Percentiles rank a stretch among this genome's conserved stretches.
Conservation (phyloP, 768 basidiomycete genomes). For the Dacryopinax spathularia region DNA sequence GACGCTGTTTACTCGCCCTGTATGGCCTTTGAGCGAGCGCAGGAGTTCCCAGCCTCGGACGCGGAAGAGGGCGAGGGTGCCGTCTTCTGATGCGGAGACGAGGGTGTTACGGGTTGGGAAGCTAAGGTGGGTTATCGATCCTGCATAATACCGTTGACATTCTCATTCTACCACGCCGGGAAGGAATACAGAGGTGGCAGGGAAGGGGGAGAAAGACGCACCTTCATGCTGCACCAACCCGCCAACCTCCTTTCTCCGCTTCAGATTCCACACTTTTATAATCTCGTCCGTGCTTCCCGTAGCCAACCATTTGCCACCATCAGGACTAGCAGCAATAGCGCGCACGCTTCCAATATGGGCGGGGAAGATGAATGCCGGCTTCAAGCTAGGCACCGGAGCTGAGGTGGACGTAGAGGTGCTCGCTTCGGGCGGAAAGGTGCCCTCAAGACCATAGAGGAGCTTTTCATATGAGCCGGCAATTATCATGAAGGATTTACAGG, state of each 20-base stretch:
- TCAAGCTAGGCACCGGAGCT: slow-evolving; percentile 32
- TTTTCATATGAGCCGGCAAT: slow-evolving; percentile 94
- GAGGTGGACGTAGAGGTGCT: slow-evolving; percentile 20
- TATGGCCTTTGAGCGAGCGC: slow-evolving; percentile 80
- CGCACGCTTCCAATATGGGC: slow-evolving; percentile 91
- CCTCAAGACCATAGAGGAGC: slow-evolving; percentile 78
- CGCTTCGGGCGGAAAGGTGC: slow-evolving; percentile 28
- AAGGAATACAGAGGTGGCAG: not conserved
- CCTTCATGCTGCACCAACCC: slow-evolving; percentile 91
- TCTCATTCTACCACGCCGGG: slow-evolving; percentile 7
- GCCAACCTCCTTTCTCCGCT: slow-evolving; percentile 82
- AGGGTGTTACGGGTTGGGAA: slow-evolving; percentile 86
- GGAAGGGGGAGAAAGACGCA: slow-evolving; percentile 22
- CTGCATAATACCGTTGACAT: slow-evolving; percentile 27
- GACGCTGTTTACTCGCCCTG: slow-evolving; percentile 77
- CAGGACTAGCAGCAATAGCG: slow-evolving; percentile 72
- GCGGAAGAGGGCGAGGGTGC: slow-evolving; percentile 76
- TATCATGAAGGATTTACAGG: slow-evolving; percentile 53
- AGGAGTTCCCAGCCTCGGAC: slow-evolving; percentile 90
- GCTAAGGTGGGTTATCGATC: slow-evolving; percentile 75
- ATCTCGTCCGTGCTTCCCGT: slow-evolving; percentile 94
- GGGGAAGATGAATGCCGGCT: slow-evolving; percentile 89
- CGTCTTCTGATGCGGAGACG: slow-evolving; percentile 84
- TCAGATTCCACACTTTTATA: slow-evolving; percentile 91
- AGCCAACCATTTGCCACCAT: slow-evolving; percentile 90